Evolutionary conservation across 805 yeast genomes (phyloP).

Genomic region (Candida khao-thaluensis): DNA sequence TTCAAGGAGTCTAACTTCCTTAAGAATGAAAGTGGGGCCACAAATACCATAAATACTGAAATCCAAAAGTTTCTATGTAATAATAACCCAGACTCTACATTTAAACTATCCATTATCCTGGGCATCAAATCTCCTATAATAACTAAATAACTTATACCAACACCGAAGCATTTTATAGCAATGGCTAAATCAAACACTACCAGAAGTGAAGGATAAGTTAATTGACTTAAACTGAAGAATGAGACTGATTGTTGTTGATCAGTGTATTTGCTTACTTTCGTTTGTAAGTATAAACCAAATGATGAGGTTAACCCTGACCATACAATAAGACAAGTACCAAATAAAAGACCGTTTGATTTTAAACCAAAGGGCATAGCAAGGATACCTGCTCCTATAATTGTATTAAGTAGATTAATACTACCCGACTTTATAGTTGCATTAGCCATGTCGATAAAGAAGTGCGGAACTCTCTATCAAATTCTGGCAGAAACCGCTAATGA

Average conservation of each 20-base stretch:
- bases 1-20: conserved; percentile 66
- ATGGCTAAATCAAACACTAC: conserved; percentile 74
- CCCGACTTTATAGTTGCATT: conserved; percentile 48
- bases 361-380: conserved; percentile 72
- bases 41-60: conserved; percentile 44
- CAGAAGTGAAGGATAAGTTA: conserved; percentile 70
- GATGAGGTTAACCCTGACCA: conserved; percentile 49
- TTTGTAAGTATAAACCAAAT: conserved; percentile 63
- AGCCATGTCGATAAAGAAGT: conserved; percentile 17
- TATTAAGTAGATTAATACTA: conserved; percentile 52
- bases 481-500: too few species aligned
- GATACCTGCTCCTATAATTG: conserved; percentile 66
- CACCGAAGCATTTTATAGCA: conserved; percentile 78
- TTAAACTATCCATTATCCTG: conserved; percentile 42
- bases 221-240: conserved; percentile 45
- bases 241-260: conserved; percentile 42
- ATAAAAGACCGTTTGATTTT: conserved; percentile 45
- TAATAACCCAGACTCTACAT: conserved; percentile 24
- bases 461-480: too few species aligned
- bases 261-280: conserved; percentile 50
- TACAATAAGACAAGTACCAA: conserved; percentile 41
- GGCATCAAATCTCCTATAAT: conserved; percentile 79
- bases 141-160: conserved; percentile 66
- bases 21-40: conserved; percentile 64
- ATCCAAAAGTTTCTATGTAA: conserved; percentile 53